Percentiles rank a stretch among this genome's conserved stretches.
phyloP scores from a whole-genome alignment of 2,329 filamentous ascomycete species.

The Scedosporium minutisporum region DNA sequence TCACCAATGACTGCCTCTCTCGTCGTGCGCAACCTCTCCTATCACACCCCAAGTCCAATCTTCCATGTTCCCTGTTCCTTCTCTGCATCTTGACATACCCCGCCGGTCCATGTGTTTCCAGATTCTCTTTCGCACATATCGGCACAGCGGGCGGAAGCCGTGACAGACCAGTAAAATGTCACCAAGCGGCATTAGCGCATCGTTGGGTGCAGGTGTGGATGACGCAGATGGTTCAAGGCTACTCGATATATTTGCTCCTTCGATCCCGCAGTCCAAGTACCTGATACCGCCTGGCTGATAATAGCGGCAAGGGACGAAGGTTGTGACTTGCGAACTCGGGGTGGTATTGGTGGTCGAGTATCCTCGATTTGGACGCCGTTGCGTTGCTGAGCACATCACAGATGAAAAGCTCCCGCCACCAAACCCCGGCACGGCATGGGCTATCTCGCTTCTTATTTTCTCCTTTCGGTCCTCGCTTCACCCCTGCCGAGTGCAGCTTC shows the following conservation, averaged over 20 bases:
- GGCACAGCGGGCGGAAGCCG: background rate
- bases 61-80: constrained; percentile 1
- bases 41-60: background rate
- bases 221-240: background rate
- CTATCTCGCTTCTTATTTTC: background rate
- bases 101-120: background rate
- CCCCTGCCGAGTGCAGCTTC: background rate
- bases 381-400: background rate
- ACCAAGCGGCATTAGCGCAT: background rate
- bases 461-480: background rate
- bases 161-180: background rate
- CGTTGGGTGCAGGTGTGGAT: background rate
- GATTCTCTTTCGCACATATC: constrained; percentile 1
- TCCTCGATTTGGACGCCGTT: background rate
- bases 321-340: background rate
- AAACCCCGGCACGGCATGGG: background rate
- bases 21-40: background rate
- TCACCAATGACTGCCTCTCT: too few species aligned
- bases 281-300: background rate
- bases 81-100: background rate
- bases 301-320: too few species aligned
- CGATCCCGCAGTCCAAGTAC: background rate
- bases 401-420: background rate
- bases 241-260: background rate
- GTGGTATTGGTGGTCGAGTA: background rate